These are phyloP conservation scores for Penicillium nucicola DNA, from an alignment of 495 filamentous ascomycete genomes.

Conservation along the genomic window DNA sequence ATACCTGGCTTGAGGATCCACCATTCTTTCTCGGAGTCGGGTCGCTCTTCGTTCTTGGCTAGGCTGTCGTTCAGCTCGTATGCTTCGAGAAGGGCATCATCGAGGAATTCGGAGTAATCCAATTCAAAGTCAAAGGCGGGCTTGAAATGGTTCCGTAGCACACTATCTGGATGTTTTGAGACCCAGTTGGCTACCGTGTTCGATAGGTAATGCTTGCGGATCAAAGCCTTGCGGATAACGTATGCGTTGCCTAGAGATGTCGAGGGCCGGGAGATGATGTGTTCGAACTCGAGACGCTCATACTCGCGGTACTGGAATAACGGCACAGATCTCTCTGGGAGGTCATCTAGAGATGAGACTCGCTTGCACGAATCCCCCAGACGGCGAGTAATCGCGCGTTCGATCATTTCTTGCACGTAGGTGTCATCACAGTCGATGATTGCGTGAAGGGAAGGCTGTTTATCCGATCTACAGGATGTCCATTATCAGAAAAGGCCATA, in stretches of 20 bases:
- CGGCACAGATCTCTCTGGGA: slow-evolving; percentile 40
- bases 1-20: slow-evolving; percentile 98
- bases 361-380: slow-evolving; percentile 49
- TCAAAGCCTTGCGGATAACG: slow-evolving; percentile 94
- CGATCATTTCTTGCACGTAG: slow-evolving; percentile 82
- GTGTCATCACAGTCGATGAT: slow-evolving; percentile 78
- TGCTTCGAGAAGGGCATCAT: slow-evolving; percentile 86
- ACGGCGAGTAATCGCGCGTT: slow-evolving; percentile 61
- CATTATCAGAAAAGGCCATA: slow-evolving; percentile 35
- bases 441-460: slow-evolving; percentile 56
- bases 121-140: slow-evolving; percentile 80
- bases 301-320: slow-evolving; percentile 84
- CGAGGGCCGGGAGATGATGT: slow-evolving; percentile 56
- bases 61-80: slow-evolving; percentile 80
- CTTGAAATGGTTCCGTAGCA: slow-evolving; percentile 66
- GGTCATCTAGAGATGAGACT: slow-evolving; percentile 43
- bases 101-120: slow-evolving; percentile 94
- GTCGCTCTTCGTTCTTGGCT: slow-evolving; percentile 54
- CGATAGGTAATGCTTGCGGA: slow-evolving; percentile 89
- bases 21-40: slow-evolving; percentile 67
- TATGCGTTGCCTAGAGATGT: slow-evolving; percentile 74
- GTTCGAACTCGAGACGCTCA: slow-evolving; percentile 79
- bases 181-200: slow-evolving; percentile 77
- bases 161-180: slow-evolving; percentile 71
- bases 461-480: slow-evolving; percentile 38